Base-by-base conservation (phyloP, 257 asterid genomes). In the Gentiana dahurica region DNA sequence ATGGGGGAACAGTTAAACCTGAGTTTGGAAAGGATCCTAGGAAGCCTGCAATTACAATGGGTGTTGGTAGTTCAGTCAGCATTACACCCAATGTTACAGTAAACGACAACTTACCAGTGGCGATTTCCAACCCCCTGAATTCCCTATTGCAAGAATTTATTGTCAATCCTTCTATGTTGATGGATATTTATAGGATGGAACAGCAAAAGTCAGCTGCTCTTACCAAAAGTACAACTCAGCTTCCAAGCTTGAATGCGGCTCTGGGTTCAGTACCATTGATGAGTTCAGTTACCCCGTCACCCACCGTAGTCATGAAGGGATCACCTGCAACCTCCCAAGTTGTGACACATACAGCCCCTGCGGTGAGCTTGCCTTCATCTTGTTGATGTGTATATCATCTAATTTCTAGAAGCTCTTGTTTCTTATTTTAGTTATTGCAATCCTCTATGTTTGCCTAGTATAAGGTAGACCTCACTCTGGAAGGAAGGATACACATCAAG, bases 101-200 rank as follows among this genome's bases (percentile, higher is more conserved):
- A 15, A 74, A 60, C 57, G 77, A 59, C 57, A 68, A 51, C 7
- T 6, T 72, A 32, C 24, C 24, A 15, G 24, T 15, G 24, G 24
- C 24, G 24, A 15, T 15, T 15, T 15, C 24, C 24, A 15, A 15
- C 57, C 77, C 77, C 48, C 63, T 87, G 58, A 81, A 79, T 51
- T 77, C 93, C 68, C 60, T 88, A 41, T 67, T 87, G 52, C 73
- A 80, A 75, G 95, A 87, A 58, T 74, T 83, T 37, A 80, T 79
- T 60, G 87, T 77, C 67, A 81, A 91, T 67, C 98, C 97, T 65
- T 74, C 97, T 41, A 68, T 75, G 55, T 87, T 77, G 82, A 81
- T 84, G 89, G 80, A 78, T 64, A 53, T 81, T 71, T 74, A 83
- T 61, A 87, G 77, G 64, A 69, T 73, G 86, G 94, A 81, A 68